Evolutionary conservation across 2,329 filamentous ascomycete species (phyloP).

Genomic region (Botrytis tulipae): DNA sequence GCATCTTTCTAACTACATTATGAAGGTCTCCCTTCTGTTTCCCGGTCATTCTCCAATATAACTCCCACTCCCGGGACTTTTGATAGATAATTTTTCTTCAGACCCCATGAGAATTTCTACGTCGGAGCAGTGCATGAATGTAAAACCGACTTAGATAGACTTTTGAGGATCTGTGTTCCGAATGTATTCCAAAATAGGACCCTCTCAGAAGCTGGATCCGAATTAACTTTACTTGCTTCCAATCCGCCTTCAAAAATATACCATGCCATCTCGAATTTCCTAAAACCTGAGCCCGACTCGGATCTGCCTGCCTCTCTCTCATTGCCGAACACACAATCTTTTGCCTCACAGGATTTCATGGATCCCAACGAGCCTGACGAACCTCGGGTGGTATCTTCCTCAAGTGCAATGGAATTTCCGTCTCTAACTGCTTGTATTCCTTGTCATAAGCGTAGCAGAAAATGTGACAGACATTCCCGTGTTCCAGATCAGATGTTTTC

Average conservation of each 20-base stretch:
- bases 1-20: not conserved
- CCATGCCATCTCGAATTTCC: not conserved
- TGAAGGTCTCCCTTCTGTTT: not conserved
- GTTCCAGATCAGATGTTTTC: not conserved
- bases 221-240: no score
- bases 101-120: not conserved
- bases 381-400: not conserved
- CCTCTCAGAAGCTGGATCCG: not conserved
- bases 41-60: rapidly evolving
- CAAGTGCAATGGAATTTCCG: not conserved
- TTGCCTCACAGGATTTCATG: not conserved
- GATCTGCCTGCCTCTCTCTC: not conserved
- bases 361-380: not conserved
- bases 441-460: not conserved
- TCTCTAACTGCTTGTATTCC: not conserved
- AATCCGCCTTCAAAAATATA: rapidly evolving
- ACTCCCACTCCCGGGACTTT: not conserved
- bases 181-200: not conserved
- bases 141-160: not conserved
- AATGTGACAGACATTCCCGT: no score
- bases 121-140: rapidly evolving
- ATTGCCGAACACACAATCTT: not conserved
- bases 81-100: not conserved
- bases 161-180: not conserved
- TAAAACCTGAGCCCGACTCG: not conserved